phyloP scores from a whole-genome alignment of 495 filamentous ascomycete species.

The Letharia columbiana region DNA sequence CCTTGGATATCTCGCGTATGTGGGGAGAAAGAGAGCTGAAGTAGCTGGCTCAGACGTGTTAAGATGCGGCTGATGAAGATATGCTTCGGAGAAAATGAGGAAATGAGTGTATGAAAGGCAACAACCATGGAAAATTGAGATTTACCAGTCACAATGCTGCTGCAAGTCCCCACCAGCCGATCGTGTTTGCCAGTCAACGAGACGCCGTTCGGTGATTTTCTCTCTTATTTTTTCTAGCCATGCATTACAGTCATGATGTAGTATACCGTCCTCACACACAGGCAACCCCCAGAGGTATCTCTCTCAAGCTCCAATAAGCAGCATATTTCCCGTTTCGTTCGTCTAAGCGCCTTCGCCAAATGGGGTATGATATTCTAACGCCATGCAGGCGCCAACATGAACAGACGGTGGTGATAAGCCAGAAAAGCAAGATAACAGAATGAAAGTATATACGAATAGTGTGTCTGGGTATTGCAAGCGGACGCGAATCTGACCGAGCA shows the following conservation, averaged over 20 bases:
- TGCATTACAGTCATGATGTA: background rate
- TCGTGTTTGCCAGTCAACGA: background rate
- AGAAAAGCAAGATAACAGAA: background rate
- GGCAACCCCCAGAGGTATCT: background rate
- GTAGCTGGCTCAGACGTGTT: background rate
- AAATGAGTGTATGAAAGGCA: background rate
- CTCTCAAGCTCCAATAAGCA: background rate
- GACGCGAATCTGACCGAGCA: background rate
- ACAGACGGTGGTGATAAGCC: background rate
- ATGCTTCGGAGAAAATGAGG: background rate
- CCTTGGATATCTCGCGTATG: background rate
- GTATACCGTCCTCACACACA: background rate
- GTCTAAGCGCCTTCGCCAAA: slow-evolving; percentile 1
- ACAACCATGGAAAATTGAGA: background rate
- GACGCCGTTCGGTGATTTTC: background rate
- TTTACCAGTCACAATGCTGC: background rate
- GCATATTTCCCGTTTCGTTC: background rate
- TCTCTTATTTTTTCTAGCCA: background rate
- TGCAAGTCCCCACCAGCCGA: background rate
- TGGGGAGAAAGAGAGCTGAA: background rate
- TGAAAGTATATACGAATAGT: slow-evolving; percentile 3
- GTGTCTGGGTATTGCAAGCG: background rate
- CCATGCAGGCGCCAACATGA: background rate
- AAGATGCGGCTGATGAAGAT: background rate
- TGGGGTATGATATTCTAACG: slow-evolving; percentile 4